These are phyloP conservation scores for Torulaspora indica DNA, from an alignment of 805 yeast genomes.

Conservation along the genomic window DNA sequence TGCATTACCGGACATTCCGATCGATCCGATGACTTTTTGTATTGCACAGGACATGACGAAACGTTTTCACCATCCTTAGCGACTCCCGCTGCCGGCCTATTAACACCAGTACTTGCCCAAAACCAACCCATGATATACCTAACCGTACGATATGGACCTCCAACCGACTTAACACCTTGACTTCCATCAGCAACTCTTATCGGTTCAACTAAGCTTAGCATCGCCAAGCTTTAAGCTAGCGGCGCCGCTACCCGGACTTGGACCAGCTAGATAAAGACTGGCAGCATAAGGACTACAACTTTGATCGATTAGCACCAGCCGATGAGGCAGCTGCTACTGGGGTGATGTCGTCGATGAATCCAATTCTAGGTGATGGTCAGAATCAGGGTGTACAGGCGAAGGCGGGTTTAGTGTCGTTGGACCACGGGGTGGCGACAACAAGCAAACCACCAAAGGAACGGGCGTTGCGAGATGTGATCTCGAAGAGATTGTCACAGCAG, in stretches of 20 bases:
- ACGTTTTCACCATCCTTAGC: background rate
- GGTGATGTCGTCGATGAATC: background rate
- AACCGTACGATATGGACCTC: too few relatives aligned
- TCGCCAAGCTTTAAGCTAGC: too few relatives aligned
- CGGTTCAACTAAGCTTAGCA: background rate
- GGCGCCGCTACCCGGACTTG: background rate
- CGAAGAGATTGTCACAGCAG: constrained; percentile 16
- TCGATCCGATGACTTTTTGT: constrained; percentile 11
- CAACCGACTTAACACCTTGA: too few relatives aligned
- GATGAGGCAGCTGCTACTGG: background rate
- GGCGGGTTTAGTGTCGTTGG: background rate
- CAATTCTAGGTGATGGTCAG: background rate
- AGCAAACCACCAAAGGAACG: constrained; percentile 4
- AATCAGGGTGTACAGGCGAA: background rate
- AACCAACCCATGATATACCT: constrained; percentile 71
- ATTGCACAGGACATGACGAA: constrained; percentile 36
- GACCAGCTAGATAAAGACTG: background rate
- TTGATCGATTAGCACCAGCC: background rate
- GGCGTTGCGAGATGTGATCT: constrained; percentile 11
- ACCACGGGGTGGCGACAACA: background rate
- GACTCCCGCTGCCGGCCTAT: background rate
- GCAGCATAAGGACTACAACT: background rate
- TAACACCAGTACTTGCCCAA: constrained; percentile 37
- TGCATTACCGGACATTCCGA: constrained; percentile 34
- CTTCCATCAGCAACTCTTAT: background rate